Conservation (phyloP, 2,329 filamentous ascomycete genomes). For the Mycosphaerella sp. region DNA sequence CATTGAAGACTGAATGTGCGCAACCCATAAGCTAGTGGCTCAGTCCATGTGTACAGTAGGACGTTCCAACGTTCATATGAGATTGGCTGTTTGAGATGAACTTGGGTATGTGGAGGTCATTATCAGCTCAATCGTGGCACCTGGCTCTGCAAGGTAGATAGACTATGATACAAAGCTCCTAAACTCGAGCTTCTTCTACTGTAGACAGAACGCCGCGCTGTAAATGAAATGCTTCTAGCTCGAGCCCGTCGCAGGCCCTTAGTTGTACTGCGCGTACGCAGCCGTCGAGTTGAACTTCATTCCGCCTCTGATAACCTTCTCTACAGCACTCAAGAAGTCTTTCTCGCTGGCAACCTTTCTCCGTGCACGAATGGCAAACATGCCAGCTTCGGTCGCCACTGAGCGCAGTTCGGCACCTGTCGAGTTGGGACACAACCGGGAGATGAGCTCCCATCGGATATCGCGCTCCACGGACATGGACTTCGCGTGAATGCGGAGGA, state of each 20-base stretch:
- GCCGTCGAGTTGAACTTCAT: conserved; percentile 99
- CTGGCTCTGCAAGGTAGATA: background rate
- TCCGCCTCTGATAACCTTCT: conserved; percentile 99
- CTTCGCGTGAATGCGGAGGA: conserved; percentile 97
- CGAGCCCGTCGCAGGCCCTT: conserved; percentile 35
- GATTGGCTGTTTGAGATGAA: background rate
- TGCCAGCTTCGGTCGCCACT: conserved; percentile 95
- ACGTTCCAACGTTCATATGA: background rate
- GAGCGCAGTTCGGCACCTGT: conserved; percentile 93
- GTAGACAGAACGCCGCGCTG: conserved; percentile 19
- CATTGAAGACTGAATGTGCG: conserved; percentile 38
- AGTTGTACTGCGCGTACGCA: conserved; percentile 99
- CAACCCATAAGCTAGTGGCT: background rate
- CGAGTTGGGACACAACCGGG: conserved; percentile 90
- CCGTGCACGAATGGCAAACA: conserved; percentile 92
- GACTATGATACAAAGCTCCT: conserved; percentile 15
- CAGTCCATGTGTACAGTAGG: background rate
- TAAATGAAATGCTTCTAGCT: conserved; percentile 4
- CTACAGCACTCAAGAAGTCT: conserved; percentile 94
- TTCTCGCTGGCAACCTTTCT: conserved; percentile 99
- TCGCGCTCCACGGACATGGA: conserved; percentile 99
- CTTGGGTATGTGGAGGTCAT: background rate
- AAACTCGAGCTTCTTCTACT: conserved; percentile 10
- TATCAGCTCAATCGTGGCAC: background rate
- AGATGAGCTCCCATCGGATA: conserved; percentile 98